Percentiles rank a stretch among this genome's conserved stretches.
These are phyloP conservation scores for Cinnamomum micranthum DNA, from an alignment of 164 flowering plant genomes.

Conservation along the genomic window DNA sequence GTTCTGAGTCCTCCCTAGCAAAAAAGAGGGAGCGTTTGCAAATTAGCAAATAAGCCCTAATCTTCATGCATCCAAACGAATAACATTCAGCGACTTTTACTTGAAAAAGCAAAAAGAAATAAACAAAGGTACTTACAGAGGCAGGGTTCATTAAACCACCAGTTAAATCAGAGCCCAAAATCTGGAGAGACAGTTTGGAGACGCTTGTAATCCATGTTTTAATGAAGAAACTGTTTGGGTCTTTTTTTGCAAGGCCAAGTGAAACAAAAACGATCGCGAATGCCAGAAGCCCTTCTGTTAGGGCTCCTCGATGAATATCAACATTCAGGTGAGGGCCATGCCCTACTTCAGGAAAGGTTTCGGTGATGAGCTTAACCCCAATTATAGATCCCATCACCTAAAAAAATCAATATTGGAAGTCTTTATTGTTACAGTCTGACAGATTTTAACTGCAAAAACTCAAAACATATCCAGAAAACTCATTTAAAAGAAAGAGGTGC, in stretches of 20 bases:
- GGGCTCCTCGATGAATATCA: constrained; percentile 69
- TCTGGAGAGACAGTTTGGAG: constrained; percentile 79
- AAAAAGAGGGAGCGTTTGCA: background rate
- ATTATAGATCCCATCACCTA: constrained; percentile 73
- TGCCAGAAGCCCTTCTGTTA: constrained; percentile 84
- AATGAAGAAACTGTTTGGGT: constrained; percentile 60
- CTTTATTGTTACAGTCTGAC: background rate
- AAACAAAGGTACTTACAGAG: constrained; percentile 54
- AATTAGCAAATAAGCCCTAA: background rate
- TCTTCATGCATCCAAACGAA: too few species aligned
- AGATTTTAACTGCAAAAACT: background rate
- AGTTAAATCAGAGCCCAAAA: constrained; percentile 89
- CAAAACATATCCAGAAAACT: background rate
- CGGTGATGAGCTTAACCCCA: constrained; percentile 59
- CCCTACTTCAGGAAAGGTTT: constrained; percentile 63
- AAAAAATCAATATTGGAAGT: background rate
- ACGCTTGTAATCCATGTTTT: constrained; percentile 89
- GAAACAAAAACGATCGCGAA: constrained; percentile 59
- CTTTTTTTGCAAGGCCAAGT: constrained; percentile 48
- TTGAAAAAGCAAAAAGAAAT: background rate
- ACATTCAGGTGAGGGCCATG: constrained; percentile 72
- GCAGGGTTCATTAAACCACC: constrained; percentile 99
- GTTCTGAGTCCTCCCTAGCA: background rate
- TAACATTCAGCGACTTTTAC: background rate
- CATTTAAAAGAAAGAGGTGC: too few species aligned